phyloP scores from a whole-genome alignment of 2,329 filamentous ascomycete genomes.

The Elsinoe batatas region DNA sequence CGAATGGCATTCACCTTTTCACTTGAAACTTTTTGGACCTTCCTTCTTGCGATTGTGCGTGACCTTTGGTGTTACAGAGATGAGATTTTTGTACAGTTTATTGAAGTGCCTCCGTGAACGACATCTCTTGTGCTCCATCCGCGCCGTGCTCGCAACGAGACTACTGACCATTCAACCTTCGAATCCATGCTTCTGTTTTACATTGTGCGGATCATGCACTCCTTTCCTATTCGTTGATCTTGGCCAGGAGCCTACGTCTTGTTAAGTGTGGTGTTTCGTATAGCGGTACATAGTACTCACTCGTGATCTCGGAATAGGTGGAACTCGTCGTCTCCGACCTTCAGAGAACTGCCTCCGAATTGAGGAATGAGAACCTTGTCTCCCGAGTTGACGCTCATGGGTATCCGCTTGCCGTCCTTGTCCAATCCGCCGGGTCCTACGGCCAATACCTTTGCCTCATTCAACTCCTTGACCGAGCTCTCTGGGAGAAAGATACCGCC shows the following conservation, averaged over 20 bases:
- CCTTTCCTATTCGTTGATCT: slow-evolving; percentile 79
- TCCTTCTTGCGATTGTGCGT: no score
- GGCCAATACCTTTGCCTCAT: slow-evolving; percentile 91
- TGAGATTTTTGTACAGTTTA: slow-evolving; percentile 11
- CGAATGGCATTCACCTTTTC: background rate
- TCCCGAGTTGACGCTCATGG: slow-evolving; percentile 70
- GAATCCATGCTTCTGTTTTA: background rate
- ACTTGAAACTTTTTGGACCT: no score
- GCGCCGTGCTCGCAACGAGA: background rate
- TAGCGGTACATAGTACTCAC: slow-evolving; percentile 42
- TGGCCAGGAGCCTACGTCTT: slow-evolving; percentile 73
- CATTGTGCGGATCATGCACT: background rate
- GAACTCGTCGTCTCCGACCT: slow-evolving; percentile 96
- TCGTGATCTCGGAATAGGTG: slow-evolving; percentile 94
- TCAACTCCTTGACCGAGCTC: slow-evolving; percentile 93
- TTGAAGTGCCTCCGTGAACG: background rate
- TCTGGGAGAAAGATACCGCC: slow-evolving; percentile 97
- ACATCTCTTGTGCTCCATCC: background rate
- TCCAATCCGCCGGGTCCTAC: slow-evolving; percentile 83
- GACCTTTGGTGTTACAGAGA: background rate
- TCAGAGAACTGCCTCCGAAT: slow-evolving; percentile 91
- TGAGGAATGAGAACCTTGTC: slow-evolving; percentile 95
- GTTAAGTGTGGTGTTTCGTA: background rate
- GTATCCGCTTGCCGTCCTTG: slow-evolving; percentile 78
- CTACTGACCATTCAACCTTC: background rate